phyloP scores from a whole-genome alignment of 768 basidiomycete species.

The Tulasnella sp. region DNA sequence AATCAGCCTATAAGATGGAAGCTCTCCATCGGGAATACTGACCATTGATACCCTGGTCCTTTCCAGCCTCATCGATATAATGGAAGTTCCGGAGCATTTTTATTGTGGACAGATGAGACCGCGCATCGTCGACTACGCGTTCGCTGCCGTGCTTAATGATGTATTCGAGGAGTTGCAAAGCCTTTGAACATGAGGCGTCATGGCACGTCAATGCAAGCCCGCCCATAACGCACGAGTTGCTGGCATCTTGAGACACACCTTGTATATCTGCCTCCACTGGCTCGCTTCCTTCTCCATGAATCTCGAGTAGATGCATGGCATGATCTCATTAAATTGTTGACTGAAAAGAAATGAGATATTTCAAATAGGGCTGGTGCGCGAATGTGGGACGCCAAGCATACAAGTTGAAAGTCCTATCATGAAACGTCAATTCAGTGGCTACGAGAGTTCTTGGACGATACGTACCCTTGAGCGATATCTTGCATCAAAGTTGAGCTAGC shows the following conservation, averaged over 20 bases:
- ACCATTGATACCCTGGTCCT: constrained; percentile 98
- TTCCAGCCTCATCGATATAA: constrained; percentile 96
- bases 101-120: constrained; percentile 86
- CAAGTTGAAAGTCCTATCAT: constrained; percentile 95
- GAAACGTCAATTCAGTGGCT: neutral
- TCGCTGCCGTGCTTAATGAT: constrained; percentile 95
- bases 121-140: constrained; percentile 93
- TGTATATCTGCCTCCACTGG: constrained; percentile 99
- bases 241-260: constrained; percentile 42
- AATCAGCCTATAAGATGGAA: neutral
- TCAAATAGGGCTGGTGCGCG: too few species aligned
- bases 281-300: constrained; percentile 98
- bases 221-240: too few species aligned
- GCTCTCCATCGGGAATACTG: constrained; percentile 15
- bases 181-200: constrained; percentile 33
- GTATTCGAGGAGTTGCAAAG: constrained; percentile 88
- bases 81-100: constrained; percentile 98
- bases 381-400: constrained; percentile 31
- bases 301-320: constrained; percentile 89
- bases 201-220: constrained; percentile 11
- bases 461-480: constrained; percentile 93
- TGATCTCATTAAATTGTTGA: constrained; percentile 98
- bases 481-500: constrained; percentile 97
- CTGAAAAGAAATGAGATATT: constrained; percentile 31
- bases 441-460: constrained; percentile 20